Conservation (phyloP, 768 basidiomycete species). For the Floccularia luteovirens region DNA sequence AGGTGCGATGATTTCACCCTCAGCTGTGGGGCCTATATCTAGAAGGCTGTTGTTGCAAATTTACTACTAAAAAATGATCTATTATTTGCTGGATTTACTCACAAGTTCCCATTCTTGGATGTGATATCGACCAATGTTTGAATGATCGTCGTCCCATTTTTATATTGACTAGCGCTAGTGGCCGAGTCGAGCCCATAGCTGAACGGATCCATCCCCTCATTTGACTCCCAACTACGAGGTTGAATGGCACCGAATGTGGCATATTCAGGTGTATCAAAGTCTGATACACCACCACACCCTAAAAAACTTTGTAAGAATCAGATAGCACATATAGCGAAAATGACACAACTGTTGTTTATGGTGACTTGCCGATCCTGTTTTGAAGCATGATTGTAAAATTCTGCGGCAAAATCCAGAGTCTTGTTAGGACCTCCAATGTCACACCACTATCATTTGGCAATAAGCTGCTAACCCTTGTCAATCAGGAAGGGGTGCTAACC, state of each 20-base stretch:
- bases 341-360: constrained; percentile 27
- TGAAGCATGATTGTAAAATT: constrained; percentile 35
- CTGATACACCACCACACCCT: constrained; percentile 44
- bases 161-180: constrained; percentile 35
- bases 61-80: constrained; percentile 1
- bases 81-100: constrained; percentile 9
- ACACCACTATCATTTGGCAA: constrained; percentile 34
- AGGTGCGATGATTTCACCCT: constrained; percentile 42
- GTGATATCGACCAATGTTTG: constrained; percentile 49
- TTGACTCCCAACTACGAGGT: constrained; percentile 46
- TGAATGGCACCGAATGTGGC: constrained; percentile 37
- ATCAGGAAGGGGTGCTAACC: constrained; percentile 19
- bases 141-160: constrained; percentile 39
- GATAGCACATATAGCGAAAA: not conserved
- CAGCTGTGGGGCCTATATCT: constrained; percentile 47
- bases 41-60: constrained; percentile 28
- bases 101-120: constrained; percentile 60
- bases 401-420: constrained; percentile 33
- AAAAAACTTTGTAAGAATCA: not conserved
- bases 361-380: constrained; percentile 36
- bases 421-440: constrained; percentile 48
- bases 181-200: constrained; percentile 41
- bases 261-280: constrained; percentile 53
- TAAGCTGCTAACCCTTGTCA: not conserved
- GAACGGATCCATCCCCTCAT: constrained; percentile 49